Evolutionary conservation across 192 early-diverging fungal genomes (phyloP).

Genomic region (Rhizoclosmatium globosum): DNA sequence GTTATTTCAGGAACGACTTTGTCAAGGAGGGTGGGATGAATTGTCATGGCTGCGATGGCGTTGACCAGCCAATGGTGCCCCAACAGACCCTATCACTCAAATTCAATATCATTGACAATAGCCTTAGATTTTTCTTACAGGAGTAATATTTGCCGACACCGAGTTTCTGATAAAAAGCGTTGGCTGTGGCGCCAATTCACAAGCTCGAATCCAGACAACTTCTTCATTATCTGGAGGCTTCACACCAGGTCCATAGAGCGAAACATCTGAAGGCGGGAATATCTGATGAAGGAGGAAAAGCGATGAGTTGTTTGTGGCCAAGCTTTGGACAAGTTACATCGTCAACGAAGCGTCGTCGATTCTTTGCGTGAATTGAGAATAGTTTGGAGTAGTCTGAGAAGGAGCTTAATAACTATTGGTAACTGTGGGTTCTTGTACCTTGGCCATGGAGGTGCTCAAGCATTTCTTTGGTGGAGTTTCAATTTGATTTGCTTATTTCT

Average conservation of each 20-base stretch:
- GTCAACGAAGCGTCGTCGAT: slow-evolving; percentile 29
- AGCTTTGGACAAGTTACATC: slow-evolving; percentile 13
- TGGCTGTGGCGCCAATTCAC: slow-evolving; percentile 36
- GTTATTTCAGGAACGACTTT: slow-evolving; percentile 32
- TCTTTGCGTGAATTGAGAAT: slow-evolving; percentile 18
- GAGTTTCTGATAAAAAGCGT: slow-evolving; percentile 6
- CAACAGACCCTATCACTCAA: slow-evolving; percentile 27
- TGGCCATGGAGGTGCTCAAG: not conserved
- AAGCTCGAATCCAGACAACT: slow-evolving; percentile 39
- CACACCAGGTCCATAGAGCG: slow-evolving; percentile 4
- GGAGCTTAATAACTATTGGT: not conserved
- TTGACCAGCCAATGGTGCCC: slow-evolving; percentile 38
- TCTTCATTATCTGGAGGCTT: not conserved
- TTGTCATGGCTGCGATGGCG: slow-evolving; percentile 39
- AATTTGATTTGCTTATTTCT: too few species aligned
- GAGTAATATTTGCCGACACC: slow-evolving; percentile 19
- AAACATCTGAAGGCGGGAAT: slow-evolving; percentile 23
- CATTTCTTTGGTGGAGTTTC: not conserved
- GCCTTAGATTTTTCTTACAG: not conserved
- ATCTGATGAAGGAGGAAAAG: not conserved
- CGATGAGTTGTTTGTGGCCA: not conserved
- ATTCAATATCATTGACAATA: not conserved
- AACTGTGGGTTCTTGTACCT: not conserved
- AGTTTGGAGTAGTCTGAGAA: slow-evolving; percentile 35
- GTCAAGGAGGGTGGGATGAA: slow-evolving; percentile 34